Evolutionary conservation across 495 filamentous ascomycete genomes (phyloP).

Genomic region (Xanthoparmelia taractica): DNA sequence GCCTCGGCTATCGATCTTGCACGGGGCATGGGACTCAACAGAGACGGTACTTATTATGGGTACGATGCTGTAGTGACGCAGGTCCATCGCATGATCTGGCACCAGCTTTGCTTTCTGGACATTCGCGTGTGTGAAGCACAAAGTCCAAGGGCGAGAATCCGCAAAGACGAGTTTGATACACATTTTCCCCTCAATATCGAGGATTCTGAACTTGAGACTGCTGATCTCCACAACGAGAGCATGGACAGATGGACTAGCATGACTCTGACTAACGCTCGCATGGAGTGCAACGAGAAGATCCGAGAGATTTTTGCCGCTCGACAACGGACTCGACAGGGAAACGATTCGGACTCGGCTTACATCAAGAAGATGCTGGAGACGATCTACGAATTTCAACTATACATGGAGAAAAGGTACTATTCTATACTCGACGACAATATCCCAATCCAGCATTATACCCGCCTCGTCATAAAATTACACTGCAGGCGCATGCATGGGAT

Average conservation of each 20-base stretch:
- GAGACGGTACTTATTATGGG: slow-evolving; percentile 49
- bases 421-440: slow-evolving; percentile 46
- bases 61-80: slow-evolving; percentile 61
- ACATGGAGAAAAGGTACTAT: slow-evolving; percentile 53
- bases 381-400: slow-evolving; percentile 52
- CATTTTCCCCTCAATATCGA: slow-evolving; percentile 59
- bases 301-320: slow-evolving; percentile 57
- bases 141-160: slow-evolving; percentile 59
- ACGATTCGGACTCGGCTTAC: slow-evolving; percentile 33
- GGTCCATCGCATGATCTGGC: slow-evolving; percentile 69
- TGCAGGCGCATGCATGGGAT: slow-evolving; percentile 53
- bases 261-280: slow-evolving; percentile 56
- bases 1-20: slow-evolving; percentile 64
- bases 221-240: slow-evolving; percentile 38
- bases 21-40: slow-evolving; percentile 69
- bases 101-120: slow-evolving; percentile 67
- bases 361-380: slow-evolving; percentile 40
- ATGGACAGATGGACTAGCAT: slow-evolving; percentile 54
- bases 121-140: slow-evolving; percentile 68
- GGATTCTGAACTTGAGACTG: slow-evolving; percentile 47
- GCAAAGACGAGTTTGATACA: slow-evolving; percentile 64
- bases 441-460: slow-evolving; percentile 48
- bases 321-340: slow-evolving; percentile 50
- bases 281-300: slow-evolving; percentile 67
- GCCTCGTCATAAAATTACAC: slow-evolving; percentile 53